Base-by-base conservation (phyloP, 1,284 basidiomycete species). In the Fomitiporia mediterranea region DNA sequence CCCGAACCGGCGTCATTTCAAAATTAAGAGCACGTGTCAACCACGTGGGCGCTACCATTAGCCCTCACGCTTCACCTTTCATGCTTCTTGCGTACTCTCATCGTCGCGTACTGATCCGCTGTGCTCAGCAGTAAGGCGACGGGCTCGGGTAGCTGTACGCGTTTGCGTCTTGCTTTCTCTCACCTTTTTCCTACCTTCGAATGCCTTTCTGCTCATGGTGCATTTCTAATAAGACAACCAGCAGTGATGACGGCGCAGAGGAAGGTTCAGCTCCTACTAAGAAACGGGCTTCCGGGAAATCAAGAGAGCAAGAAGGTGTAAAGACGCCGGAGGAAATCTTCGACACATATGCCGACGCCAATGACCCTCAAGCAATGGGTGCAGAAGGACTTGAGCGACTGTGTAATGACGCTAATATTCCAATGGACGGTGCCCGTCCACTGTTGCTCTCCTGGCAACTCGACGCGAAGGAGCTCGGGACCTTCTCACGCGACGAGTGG, bases 391-490 rank as follows among this genome's bases (percentile, higher is more conserved):
- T 89, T 59, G 81, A 83, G 66, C 73, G 68, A 49, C 68, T 91
- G 30, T 91, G 83, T 68, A 74, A 62, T 21, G 85, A 89, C 61
- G 78, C 82, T 8, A 70, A 78, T 11, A 79, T 90, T 48, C 72
- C 85, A 0, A 69, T 91, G 66, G 89, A 89, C 25, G 85, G 87
- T 30, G 73, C 83, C 7, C 69, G 81, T 56, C 85, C 88, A 17
- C 72, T 91, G 40, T 72, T 91, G 25, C 70, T 90, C 4, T 79
- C 86, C 15, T 91, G 89, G 89, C 82, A 85, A 62, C 68, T 87
- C 53, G 73, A 77, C 49, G 77, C 84, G 6, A 73, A 75, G 59
- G 86, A 89, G 64, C 82, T 91, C 79, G 85, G 75, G 19, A 86
- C 81, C 62, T 73, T 91, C 50, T 77, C 76, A 46, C 76, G 75